Percentiles rank a stretch among this genome's conserved stretches.
phyloP scores from a whole-genome alignment of 352 stramenopile genomes.

The Pythium diclinum region DNA sequence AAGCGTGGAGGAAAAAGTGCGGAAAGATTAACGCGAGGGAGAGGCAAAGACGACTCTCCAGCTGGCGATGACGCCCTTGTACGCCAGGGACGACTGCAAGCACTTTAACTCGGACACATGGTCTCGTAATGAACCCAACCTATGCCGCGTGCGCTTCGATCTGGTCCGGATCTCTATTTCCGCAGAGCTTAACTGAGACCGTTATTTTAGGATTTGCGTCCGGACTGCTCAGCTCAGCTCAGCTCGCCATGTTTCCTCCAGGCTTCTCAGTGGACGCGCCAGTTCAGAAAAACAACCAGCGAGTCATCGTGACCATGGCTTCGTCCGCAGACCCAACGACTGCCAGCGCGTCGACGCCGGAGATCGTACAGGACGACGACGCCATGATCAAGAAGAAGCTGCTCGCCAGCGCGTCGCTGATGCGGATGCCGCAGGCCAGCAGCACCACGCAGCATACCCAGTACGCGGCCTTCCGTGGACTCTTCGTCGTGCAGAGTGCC shows the following conservation, averaged over 20 bases:
- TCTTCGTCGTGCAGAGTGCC: constrained; percentile 55
- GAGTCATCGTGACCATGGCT: not conserved
- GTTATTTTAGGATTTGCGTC: not conserved
- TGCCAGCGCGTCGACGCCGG: not conserved
- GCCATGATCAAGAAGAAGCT: constrained; percentile 16
- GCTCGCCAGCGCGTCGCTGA: not conserved
- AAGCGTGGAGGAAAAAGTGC: not conserved
- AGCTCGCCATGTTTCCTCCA: constrained; percentile 13
- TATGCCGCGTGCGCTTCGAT: not conserved
- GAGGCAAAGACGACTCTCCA: not conserved
- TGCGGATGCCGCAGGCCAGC: not conserved
- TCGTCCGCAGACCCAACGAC: not conserved
- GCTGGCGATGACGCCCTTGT: not conserved
- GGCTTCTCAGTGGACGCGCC: constrained; percentile 25
- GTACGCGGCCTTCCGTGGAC: constrained; percentile 12
- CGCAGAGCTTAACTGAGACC: not conserved
- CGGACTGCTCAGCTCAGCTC: not conserved
- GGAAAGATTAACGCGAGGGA: not conserved
- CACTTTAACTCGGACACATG: not conserved
- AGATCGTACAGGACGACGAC: constrained; percentile 6
- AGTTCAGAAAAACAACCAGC: not conserved
- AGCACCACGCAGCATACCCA: not conserved
- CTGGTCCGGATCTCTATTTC: not conserved
- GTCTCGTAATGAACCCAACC: not conserved
- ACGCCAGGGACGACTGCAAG: not conserved